Evolutionary conservation across 2,329 filamentous ascomycete genomes (phyloP), one percentile per base, ranked within the genome.

Genomic region (Trichoderma brevicompactum): DNA sequence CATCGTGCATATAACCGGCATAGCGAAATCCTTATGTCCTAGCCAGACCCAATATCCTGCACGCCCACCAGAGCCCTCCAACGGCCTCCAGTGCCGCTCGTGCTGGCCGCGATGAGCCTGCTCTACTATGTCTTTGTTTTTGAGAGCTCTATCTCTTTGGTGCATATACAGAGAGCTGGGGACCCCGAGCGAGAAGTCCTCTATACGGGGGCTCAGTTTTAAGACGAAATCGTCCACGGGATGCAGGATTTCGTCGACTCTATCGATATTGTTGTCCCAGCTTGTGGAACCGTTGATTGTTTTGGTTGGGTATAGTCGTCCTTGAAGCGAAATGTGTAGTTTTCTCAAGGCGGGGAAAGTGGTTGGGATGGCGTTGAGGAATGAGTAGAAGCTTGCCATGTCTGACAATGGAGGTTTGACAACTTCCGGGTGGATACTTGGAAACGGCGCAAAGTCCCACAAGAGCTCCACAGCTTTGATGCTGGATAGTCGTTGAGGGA

Each of bases 21-120:
- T 48, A 7, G 15, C 36, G 10, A 68, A 60, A 36, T 73, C 69
- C 12, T 62, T 69, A 15, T 71, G 66, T 1, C 73, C 72, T 12
- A 73, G n/a, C 8, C 68, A 70, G 7, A 74, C 59, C 71, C 73
- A 74, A 36, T 74, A 74, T 5, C 73, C 73, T 1, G 48, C 54
- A 12, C 68, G 61, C 4, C 67, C 65, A n/a, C 34, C 9, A 8
- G 65, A 65, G 19, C 48, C 65, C 1, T 52, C 19, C 23, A 73
- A 34, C 12, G 63, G 64, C 17, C 71, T 64, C 71, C 71, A 74
- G 53, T 69, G 66, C 23, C 72, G 55, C 38, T 74, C 72, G 8
- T 59, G 40, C 10, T 68, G 64, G 5, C 65, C 64, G 2, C 65
- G 32, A 8, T 64, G 68, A 28, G 61, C 66, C 34, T 71, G 68